phyloP scores from a whole-genome alignment of 495 filamentous ascomycete genomes.

The Acidiella bohemica region DNA sequence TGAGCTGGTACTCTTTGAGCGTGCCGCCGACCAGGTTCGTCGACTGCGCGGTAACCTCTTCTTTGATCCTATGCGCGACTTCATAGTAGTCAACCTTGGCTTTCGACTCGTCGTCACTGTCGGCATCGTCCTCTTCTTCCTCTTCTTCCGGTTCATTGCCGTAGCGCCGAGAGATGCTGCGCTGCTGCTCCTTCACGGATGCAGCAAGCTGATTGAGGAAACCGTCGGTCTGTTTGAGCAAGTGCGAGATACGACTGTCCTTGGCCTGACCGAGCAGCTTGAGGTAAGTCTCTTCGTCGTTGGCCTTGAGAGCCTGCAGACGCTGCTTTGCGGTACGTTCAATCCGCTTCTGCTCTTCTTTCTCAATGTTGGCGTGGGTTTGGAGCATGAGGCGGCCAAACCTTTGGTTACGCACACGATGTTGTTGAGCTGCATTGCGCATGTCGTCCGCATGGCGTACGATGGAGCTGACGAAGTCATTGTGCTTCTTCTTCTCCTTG shows the following conservation, averaged over 20 bases:
- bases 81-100: slow-evolving; percentile 94
- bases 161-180: slow-evolving; percentile 64
- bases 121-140: slow-evolving; percentile 39
- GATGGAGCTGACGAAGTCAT: slow-evolving; percentile 68
- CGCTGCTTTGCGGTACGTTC: slow-evolving; percentile 96
- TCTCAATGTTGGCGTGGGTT: slow-evolving; percentile 92
- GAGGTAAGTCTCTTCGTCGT: slow-evolving; percentile 97
- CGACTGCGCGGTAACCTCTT: slow-evolving; percentile 74
- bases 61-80: slow-evolving; percentile 88
- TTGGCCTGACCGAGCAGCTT: slow-evolving; percentile 96
- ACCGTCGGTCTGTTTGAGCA: slow-evolving; percentile 88
- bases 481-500: slow-evolving; percentile 90
- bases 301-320: slow-evolving; percentile 95
- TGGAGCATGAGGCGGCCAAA: slow-evolving; percentile 71
- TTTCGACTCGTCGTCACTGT: slow-evolving; percentile 54
- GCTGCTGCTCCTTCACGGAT: slow-evolving; percentile 85
- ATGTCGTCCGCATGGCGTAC: slow-evolving; percentile 54
- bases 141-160: slow-evolving; percentile 48
- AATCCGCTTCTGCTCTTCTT: slow-evolving; percentile 94
- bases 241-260: slow-evolving; percentile 95
- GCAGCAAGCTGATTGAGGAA: slow-evolving; percentile 91
- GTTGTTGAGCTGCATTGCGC: slow-evolving; percentile 44
- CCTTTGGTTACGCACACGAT: slow-evolving; percentile 61
- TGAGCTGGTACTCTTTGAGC: slow-evolving; percentile 94
- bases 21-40: slow-evolving; percentile 75